A percentile compares a stretch with the other conserved stretches of the same genome.
Conservation (phyloP, 2,329 filamentous ascomycete species). For the Didymella sp. region DNA sequence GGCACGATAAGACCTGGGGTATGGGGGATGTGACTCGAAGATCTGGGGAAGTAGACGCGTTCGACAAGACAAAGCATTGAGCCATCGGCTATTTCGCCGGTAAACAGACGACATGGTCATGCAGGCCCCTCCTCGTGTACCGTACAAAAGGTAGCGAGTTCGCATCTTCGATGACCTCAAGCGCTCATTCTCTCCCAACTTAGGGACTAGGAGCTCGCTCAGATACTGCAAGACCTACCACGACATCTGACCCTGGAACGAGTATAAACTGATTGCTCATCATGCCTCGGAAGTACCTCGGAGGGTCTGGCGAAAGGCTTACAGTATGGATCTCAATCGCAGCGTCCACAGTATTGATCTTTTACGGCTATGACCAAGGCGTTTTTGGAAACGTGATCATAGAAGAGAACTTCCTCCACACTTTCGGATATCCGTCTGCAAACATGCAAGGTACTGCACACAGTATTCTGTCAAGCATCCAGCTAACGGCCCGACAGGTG, state of each 20-base stretch:
- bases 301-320: constrained; percentile 58
- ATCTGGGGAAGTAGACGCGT: constrained; percentile 4
- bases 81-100: not conserved
- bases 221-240: no score
- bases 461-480: no score
- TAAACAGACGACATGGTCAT: not conserved
- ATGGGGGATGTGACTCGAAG: constrained; percentile 12
- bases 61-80: not conserved
- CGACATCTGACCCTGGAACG: no score
- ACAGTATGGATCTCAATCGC: constrained; percentile 62
- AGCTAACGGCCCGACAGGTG: constrained; percentile 28
- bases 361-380: constrained; percentile 55
- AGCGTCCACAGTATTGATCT: constrained; percentile 58
- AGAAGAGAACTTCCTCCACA: constrained; percentile 39
- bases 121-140: not conserved
- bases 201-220: no score
- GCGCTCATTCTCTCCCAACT: not conserved
- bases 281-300: constrained; percentile 59
- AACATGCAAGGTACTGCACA: constrained; percentile 38
- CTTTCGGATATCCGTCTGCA: constrained; percentile 38
- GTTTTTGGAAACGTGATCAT: constrained; percentile 48
- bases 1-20: constrained; percentile 11
- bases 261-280: not conserved
- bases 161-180: not conserved
- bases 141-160: constrained; percentile 1